phyloP scores from a whole-genome alignment of 2,329 filamentous ascomycete species.

The Colletotrichum agaves region DNA sequence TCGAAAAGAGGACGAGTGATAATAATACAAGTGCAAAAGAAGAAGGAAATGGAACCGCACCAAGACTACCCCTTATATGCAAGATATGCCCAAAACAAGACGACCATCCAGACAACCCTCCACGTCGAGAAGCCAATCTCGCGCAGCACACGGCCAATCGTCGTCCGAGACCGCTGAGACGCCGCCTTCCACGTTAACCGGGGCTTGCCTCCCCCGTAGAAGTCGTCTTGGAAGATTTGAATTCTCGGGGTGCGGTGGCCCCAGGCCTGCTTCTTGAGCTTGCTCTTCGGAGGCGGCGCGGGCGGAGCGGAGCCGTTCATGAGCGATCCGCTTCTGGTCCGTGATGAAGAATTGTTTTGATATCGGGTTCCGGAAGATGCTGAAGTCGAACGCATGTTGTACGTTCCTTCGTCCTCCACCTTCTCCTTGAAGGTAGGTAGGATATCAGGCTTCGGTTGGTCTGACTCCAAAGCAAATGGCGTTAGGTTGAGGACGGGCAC shows the following conservation, averaged over 20 bases:
- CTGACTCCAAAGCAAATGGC: conserved; percentile 63
- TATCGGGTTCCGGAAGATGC: conserved; percentile 49
- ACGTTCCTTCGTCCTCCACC: conserved; percentile 57
- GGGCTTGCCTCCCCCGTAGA: conserved; percentile 55
- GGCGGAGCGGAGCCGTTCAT: conserved; percentile 40
- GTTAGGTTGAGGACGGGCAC: conserved; percentile 65
- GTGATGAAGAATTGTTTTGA: conserved; percentile 42
- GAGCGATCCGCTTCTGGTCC: conserved; percentile 41
- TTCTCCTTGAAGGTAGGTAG: conserved; percentile 66
- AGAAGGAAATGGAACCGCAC: background rate
- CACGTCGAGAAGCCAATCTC: conserved; percentile 72
- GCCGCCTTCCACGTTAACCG: conserved; percentile 45
- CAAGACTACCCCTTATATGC: conserved; percentile 67
- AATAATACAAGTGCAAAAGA: conserved; percentile 17
- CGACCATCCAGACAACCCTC: conserved; percentile 71
- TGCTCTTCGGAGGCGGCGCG: conserved; percentile 42
- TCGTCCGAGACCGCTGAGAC: conserved; percentile 45
- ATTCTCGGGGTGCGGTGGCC: conserved; percentile 60
- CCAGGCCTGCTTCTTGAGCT: conserved; percentile 56
- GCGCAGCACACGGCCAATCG: conserved; percentile 59
- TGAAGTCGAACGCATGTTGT: conserved; percentile 40
- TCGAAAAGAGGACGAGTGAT: background rate
- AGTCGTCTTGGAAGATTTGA: conserved; percentile 60
- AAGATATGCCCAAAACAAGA: conserved; percentile 74
- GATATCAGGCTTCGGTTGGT: conserved; percentile 43